Conservation (phyloP, 306 rosid species). For the Lathyrus oleraceus region DNA sequence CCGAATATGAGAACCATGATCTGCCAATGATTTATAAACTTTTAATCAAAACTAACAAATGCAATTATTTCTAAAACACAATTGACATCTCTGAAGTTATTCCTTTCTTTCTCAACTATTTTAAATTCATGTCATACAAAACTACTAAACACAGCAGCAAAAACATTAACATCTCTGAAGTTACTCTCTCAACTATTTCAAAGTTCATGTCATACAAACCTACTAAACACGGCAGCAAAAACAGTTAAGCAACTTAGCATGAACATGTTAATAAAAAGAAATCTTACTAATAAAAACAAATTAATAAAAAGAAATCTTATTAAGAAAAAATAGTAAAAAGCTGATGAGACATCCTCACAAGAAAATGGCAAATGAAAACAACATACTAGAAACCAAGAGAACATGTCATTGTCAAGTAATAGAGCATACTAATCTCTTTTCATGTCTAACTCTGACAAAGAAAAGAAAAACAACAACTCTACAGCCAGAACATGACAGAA, state of each 20-base stretch:
- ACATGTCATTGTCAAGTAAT: background rate
- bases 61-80: background rate
- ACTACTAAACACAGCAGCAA: background rate
- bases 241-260: background rate
- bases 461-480: background rate
- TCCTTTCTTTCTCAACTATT: background rate
- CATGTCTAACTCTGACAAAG: background rate
- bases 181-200: background rate
- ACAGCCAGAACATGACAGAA: background rate
- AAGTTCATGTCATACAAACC: too few species aligned
- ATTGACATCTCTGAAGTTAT: constrained; percentile 11
- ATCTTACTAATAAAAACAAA: background rate
- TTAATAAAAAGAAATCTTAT: background rate
- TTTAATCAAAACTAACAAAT: constrained; percentile 18
- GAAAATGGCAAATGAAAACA: background rate
- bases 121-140: background rate
- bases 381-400: constrained; percentile 1
- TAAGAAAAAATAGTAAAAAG: background rate
- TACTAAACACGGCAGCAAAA: background rate
- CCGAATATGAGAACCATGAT: constrained; percentile 45
- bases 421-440: background rate
- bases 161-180: constrained; percentile 17
- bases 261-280: background rate
- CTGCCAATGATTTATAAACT: constrained; percentile 47
- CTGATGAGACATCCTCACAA: constrained; percentile 1